Evolutionary conservation across 225 moss, liverwort and hornwort genomes (phyloP).

Genomic region (Pleurozium schreberi): DNA sequence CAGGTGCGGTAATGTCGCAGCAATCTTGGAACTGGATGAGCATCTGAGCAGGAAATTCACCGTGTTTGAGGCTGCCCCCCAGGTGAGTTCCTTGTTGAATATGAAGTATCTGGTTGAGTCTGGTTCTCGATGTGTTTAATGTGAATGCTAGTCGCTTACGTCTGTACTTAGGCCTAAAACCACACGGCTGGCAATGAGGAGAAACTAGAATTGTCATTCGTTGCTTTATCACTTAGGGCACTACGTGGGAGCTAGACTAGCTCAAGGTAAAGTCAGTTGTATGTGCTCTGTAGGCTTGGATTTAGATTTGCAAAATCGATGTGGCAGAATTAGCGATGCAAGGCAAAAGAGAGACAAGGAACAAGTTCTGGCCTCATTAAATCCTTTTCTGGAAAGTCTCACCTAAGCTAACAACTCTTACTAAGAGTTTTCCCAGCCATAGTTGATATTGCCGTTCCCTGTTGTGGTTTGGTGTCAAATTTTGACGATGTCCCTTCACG

Average conservation of each 20-base stretch:
- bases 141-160: not conserved
- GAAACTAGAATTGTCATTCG: not conserved
- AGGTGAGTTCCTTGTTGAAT: slow-evolving; percentile 20
- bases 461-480: not conserved
- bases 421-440: not conserved
- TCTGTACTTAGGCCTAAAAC: not conserved
- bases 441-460: not conserved
- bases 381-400: not conserved
- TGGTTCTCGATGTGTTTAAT: not conserved
- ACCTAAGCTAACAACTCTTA: not conserved
- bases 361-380: not conserved
- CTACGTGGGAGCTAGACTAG: no score
- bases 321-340: not conserved
- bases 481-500: not conserved
- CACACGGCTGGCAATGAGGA: not conserved
- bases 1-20: slow-evolving; percentile 99
- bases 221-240: not conserved
- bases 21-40: slow-evolving; percentile 94
- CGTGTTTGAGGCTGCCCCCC: slow-evolving; percentile 96
- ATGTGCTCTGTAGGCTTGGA: not conserved
- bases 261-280: not conserved
- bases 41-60: slow-evolving; percentile 86
- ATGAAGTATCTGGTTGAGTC: not conserved
- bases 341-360: not conserved
- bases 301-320: not conserved